Evolutionary conservation across 1,284 basidiomycete genomes (phyloP).

Genomic region (Fomes fomentarius): DNA sequence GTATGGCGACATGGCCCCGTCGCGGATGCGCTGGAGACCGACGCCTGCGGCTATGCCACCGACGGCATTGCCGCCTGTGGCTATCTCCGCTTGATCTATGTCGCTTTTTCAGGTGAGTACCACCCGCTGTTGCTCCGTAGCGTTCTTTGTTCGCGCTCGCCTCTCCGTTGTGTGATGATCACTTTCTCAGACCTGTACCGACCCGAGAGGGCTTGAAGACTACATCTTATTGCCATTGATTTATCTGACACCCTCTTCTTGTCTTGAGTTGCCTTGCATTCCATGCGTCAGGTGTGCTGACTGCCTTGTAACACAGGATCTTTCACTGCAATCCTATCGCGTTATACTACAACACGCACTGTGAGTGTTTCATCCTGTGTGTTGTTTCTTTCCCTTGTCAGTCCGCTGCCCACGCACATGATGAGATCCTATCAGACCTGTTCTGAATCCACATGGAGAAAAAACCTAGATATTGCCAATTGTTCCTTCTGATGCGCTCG

Average conservation of each 20-base stretch:
- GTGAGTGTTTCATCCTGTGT: conserved; percentile 28
- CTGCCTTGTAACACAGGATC: conserved; percentile 2
- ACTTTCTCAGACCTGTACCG: conserved; percentile 52
- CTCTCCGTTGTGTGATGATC: conserved; percentile 39
- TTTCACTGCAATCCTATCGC: neutral
- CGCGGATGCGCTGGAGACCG: conserved; percentile 52
- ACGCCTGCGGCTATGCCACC: conserved; percentile 50
- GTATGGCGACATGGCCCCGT: conserved; percentile 59
- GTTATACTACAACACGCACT: neutral
- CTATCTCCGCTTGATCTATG: conserved; percentile 22
- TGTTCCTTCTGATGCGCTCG: conserved; percentile 35
- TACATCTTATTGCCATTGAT: conserved; percentile 42
- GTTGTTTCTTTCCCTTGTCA: neutral
- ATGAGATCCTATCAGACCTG: conserved; percentile 44
- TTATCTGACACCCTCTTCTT: conserved; percentile 33
- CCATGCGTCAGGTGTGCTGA: neutral
- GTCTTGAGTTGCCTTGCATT: neutral
- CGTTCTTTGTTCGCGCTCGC: conserved; percentile 1
- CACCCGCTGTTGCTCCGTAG: neutral
- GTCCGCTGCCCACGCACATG: conserved; percentile 16
- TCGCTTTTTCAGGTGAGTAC: conserved; percentile 27
- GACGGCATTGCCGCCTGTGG: conserved; percentile 27
- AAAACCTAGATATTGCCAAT: conserved; percentile 36
- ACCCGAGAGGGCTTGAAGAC: conserved; percentile 39
- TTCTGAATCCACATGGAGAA: conserved; percentile 41